Conservation (phyloP, 1,139 yeast genomes). For the Nadsonia starkeyi-henricii region DNA sequence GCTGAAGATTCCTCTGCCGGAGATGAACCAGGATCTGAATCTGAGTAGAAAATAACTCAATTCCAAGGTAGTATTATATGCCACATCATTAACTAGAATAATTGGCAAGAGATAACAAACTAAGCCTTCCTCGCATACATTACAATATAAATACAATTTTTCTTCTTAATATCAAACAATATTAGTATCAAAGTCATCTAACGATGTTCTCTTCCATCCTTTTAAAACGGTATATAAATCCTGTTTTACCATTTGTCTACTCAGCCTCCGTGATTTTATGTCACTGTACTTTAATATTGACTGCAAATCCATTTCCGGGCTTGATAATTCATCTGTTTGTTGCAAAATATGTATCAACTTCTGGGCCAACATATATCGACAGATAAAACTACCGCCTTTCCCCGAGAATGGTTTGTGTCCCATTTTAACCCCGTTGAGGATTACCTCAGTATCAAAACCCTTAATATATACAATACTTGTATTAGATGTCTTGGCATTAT, state of each 20-base stretch:
- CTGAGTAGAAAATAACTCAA: constrained; percentile 6
- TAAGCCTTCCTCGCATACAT: not conserved
- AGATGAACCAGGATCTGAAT: not conserved
- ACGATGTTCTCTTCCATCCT: constrained; percentile 18
- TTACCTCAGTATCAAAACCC: constrained; percentile 14
- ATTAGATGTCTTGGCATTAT: constrained; percentile 13
- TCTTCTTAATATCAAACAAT: not conserved
- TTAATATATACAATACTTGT: constrained; percentile 13
- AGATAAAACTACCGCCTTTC: constrained; percentile 15
- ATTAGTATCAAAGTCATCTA: constrained; percentile 17
- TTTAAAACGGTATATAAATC: constrained; percentile 13
- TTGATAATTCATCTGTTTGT: not conserved
- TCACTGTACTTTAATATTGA: constrained; percentile 8
- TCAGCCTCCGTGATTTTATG: constrained; percentile 8
- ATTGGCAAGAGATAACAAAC: not conserved
- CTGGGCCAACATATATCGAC: constrained; percentile 11
- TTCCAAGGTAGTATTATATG: too few relatives aligned
- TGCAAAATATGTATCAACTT: constrained; percentile 4
- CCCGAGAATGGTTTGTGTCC: constrained; percentile 19
- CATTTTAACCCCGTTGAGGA: constrained; percentile 22
- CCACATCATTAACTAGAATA: too few relatives aligned
- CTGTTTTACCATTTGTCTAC: constrained; percentile 13
- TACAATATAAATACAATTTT: not conserved
- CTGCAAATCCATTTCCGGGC: not conserved
- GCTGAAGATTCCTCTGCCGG: not conserved